These are phyloP conservation scores for Anisodus acutangulus DNA, from an alignment of 257 asterid genomes.

Conservation along the genomic window DNA sequence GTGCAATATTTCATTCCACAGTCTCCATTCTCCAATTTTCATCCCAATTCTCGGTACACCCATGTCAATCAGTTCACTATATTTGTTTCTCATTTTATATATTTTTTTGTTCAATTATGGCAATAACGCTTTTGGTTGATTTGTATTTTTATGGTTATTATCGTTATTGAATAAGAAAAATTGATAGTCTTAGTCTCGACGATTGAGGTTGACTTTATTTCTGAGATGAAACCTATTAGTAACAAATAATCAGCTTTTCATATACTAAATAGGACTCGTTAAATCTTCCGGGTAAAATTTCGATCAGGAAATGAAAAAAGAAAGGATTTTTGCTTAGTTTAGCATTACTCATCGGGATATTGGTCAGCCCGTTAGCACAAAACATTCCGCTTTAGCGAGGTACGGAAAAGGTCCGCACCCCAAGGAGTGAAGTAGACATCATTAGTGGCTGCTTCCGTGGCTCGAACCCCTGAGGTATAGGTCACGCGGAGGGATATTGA, in stretches of 20 bases:
- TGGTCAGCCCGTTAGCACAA: no score
- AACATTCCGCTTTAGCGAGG: no score
- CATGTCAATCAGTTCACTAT: background rate
- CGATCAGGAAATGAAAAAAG: background rate
- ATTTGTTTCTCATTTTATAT: background rate
- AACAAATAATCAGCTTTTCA: background rate
- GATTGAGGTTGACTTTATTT: slow-evolving; percentile 23
- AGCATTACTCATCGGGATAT: background rate
- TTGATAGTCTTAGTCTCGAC: background rate
- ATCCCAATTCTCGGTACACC: no score
- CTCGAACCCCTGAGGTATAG: no score
- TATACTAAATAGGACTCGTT: background rate
- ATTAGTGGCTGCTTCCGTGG: no score
- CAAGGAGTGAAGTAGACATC: no score
- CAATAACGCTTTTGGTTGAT: background rate
- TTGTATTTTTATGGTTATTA: background rate
- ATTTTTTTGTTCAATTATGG: background rate
- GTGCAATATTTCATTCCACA: no score
- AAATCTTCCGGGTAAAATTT: background rate
- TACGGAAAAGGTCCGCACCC: no score
- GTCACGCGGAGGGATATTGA: background rate
- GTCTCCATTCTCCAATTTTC: background rate
- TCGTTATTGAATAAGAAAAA: background rate
- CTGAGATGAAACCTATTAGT: slow-evolving; percentile 6
- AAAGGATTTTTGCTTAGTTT: background rate